phyloP scores from a whole-genome alignment of 139 green algal genomes.

The Spirogloea muscicola region DNA sequence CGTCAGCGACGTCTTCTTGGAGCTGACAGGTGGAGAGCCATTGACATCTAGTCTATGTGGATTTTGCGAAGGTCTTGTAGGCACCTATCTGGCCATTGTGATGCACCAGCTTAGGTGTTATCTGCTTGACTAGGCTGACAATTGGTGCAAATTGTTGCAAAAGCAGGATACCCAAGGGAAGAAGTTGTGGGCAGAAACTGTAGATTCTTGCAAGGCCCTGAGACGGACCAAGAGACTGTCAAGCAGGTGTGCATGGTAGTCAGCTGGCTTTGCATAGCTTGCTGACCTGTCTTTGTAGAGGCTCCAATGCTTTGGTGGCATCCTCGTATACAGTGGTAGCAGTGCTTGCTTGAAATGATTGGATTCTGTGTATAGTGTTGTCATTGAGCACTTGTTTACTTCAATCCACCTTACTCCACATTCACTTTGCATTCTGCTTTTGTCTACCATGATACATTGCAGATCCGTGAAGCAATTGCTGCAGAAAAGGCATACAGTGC shows the following conservation, averaged over 20 bases:
- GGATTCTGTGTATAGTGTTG: neutral
- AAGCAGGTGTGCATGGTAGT: too few species aligned
- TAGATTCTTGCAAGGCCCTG: slow-evolving; percentile 51
- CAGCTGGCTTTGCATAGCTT: too few species aligned
- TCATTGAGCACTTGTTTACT: neutral
- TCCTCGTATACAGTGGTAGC: neutral
- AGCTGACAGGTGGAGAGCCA: slow-evolving; percentile 55
- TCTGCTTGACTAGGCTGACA: neutral
- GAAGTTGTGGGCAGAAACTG: slow-evolving; percentile 44
- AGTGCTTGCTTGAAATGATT: neutral
- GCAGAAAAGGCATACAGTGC: slow-evolving; percentile 74
- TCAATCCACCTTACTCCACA: neutral
- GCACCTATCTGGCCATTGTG: neutral
- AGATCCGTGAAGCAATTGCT: slow-evolving; percentile 61
- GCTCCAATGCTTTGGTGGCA: neutral
- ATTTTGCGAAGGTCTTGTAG: neutral
- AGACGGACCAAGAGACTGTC: slow-evolving; percentile 75
- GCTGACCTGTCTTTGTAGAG: neutral
- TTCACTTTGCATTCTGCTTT: neutral
- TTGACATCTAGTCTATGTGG: neutral
- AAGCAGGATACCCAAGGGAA: slow-evolving; percentile 31
- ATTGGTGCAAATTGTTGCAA: neutral
- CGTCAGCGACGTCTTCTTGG: slow-evolving; percentile 56
- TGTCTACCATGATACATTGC: neutral
- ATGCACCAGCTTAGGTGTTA: neutral